These are phyloP conservation scores for Hamamelis virginiana DNA, from an alignment of 164 flowering plant genomes.

Conservation along the genomic window DNA sequence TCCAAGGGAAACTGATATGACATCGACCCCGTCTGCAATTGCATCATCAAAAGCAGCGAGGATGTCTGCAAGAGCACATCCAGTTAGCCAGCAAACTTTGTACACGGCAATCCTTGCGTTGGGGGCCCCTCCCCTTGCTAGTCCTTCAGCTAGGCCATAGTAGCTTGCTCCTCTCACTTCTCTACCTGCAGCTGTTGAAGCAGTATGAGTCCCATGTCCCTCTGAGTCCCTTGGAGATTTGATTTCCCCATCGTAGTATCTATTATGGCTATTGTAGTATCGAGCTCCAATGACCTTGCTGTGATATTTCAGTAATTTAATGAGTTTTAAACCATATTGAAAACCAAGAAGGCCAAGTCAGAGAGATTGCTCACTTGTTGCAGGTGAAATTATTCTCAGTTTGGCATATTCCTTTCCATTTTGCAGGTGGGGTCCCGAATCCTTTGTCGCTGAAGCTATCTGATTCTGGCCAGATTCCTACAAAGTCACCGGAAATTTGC, in stretches of 20 bases:
- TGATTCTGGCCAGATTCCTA: no score
- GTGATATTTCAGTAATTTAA: not conserved
- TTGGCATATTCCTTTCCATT: no score
- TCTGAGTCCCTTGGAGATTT: conserved; percentile 5
- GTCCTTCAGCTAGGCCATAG: conserved; percentile 14
- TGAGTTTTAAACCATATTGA: no score
- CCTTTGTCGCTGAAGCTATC: no score
- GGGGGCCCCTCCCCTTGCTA: conserved; percentile 20
- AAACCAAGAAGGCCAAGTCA: no score
- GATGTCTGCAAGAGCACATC: not conserved
- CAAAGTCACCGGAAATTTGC: no score
- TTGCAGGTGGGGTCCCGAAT: no score
- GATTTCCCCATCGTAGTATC: no score
- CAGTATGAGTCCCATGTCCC: conserved; percentile 28
- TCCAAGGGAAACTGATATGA: conserved; percentile 20
- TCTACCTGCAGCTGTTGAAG: conserved; percentile 23
- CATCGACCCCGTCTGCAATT: conserved; percentile 24
- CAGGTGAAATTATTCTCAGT: no score
- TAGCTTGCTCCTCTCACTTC: conserved; percentile 7
- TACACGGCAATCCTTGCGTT: conserved; percentile 23
- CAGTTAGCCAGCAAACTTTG: conserved; percentile 1
- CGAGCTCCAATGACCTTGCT: conserved; percentile 26
- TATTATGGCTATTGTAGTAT: not conserved
- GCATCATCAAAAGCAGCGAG: conserved; percentile 29
- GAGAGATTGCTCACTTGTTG: no score